phyloP scores from a whole-genome alignment of 176 grass and related monocot species.

The Otatea glauca region DNA sequence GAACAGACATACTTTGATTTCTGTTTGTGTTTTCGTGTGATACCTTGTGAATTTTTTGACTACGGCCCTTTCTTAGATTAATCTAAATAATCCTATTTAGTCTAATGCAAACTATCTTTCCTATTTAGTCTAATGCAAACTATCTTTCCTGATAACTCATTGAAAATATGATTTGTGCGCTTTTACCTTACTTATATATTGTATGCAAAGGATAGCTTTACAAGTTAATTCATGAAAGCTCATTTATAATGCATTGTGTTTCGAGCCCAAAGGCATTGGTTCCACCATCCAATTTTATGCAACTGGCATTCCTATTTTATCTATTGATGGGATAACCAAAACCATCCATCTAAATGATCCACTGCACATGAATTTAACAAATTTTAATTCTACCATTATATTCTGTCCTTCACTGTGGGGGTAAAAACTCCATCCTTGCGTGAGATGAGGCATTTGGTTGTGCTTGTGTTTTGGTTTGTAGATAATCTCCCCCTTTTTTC shows the following conservation, averaged over 20 bases:
- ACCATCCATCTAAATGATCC: not conserved
- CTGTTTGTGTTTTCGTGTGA: not conserved
- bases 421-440: constrained; percentile 12
- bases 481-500: constrained; percentile 32
- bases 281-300: not conserved
- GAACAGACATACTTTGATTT: not conserved
- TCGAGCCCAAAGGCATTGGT: not conserved
- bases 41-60: not conserved
- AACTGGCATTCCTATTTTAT: constrained; percentile 1
- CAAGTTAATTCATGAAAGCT: not conserved
- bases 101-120: constrained; percentile 18
- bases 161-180: constrained; percentile 3
- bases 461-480: constrained; percentile 12
- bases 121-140: constrained; percentile 20
- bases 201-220: not conserved
- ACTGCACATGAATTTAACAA: not conserved
- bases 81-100: constrained; percentile 19
- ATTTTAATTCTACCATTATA: not conserved
- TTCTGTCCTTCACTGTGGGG: not conserved
- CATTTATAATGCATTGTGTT: not conserved
- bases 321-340: constrained; percentile 2
- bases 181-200: constrained; percentile 7
- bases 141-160: constrained; percentile 24
- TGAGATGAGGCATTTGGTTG: not conserved
- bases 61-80: constrained; percentile 2